Evolutionary conservation across 2,329 filamentous ascomycete species (phyloP), one percentile per base, ranked within the genome.

Genomic region (Sordariomycetes sp.): DNA sequence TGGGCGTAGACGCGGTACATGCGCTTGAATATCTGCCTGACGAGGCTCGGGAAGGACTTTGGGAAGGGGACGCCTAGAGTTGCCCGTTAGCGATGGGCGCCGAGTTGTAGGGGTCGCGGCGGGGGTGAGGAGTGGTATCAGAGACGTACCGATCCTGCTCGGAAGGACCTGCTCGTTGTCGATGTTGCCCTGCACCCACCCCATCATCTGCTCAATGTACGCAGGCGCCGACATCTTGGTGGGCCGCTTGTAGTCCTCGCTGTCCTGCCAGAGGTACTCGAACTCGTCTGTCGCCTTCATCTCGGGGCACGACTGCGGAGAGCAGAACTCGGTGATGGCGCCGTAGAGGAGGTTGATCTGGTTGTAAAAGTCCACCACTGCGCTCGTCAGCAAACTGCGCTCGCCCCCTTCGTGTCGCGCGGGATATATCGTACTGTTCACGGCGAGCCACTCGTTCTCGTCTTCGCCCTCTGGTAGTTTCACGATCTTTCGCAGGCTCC

Each of bases 201-300:
- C 82, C 89, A 99, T 96, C 64, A 99, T 79, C 71, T 97, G 90
- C 72, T 97, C 94, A 66, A 99, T 95, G 73, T 99, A 99, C 65
- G 91, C 89, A 10, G 94, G 94, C 2, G 94, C 94, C 2, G 94
- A 82, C 88, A 99, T 96, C 76, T 97, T 97, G 61, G 95, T 99
- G 22, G 94, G 94, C 60, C 90, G 86, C 73, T 95, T 95, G 79
- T 86, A 99, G 68, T 89, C 87, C 66, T 95, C 90, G 60, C 80
- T 88, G 72, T 99, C 92, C 75, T 99, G 94, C 94, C 94, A 99
- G 63, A 99, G 85, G 72, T 99, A 99, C 72, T 99, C 94, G 72
- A 97, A 99, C 87, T 99, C 94, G 74, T 99, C 95, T 10, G 94
- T 99, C n/a, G 94, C 94, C 74, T 99, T 99, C 94, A 99, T 99